Evolutionary conservation across 495 filamentous ascomycete genomes (phyloP), one percentile per base, ranked within the genome.

Genomic region (Penicillium chermesinum): DNA sequence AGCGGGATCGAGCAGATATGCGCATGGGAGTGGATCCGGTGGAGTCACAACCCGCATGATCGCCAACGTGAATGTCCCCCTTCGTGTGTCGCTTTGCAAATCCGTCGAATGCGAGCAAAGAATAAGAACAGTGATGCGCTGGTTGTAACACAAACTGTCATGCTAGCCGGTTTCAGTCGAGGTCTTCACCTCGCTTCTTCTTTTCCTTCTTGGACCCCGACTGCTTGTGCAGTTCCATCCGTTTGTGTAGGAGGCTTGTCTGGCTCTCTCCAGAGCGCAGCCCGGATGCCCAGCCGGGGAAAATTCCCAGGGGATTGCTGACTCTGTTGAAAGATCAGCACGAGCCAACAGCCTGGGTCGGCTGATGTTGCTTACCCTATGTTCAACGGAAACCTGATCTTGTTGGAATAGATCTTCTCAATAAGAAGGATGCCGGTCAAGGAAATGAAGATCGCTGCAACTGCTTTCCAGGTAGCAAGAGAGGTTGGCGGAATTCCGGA

Each of bases 1-100:
- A 51, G 58, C 20, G 58, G 40, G 48, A 61, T 54, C 52, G 58
- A 63, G 61, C 61, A 61, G 19, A 56, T 60, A 55, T 55, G 40
- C 41, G 48, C 53, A 33, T 48, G 50, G 48, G 48, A 48, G 43
- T 22, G 38, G n/a, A 36, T 15, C 18, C 15, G 25, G 20, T 25
- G 43, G 43, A 38, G 34, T 16, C 8, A 10, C 15, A n/a, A 18
- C 25, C 41, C 25, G 25, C 25, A 30, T 43, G 21, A 33, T 40
- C 40, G 19, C 20, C 21, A n/a, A n/a, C n/a, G n/a, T n/a, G n/a
- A n/a, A n/a, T n/a, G n/a, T n/a, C n/a, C n/a, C n/a, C n/a, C n/a
- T n/a, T n/a, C n/a, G n/a, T n/a, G n/a, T n/a, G n/a, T n/a, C n/a
- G n/a, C n/a, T n/a, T n/a, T n/a, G n/a, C n/a, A n/a, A n/a, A n/a